Base-by-base conservation (phyloP, 116 monocot species). In the Posidonia oceanica region DNA sequence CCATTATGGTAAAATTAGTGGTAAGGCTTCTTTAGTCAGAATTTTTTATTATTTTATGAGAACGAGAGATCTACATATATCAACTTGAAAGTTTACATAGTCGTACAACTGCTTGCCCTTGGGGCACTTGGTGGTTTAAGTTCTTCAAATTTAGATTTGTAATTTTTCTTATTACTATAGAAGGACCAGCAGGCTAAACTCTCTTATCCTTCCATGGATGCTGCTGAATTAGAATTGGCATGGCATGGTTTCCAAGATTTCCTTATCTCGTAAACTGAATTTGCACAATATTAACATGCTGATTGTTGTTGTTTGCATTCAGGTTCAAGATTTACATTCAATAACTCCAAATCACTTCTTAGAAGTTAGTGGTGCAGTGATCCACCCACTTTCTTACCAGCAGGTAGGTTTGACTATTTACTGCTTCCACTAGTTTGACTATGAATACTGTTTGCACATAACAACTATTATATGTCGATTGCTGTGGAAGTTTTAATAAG, bases 261-360 rank as follows among this genome's bases (percentile, higher is more conserved):
- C 61, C 12, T 36, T 61, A 22, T 10, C 29, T 61, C 12, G 11
- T 61, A 0, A 61, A 10, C 21, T 61, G 29, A 60, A 4, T 4
- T 60, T 60, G 22, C 20, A 10, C 48, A 48, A 44, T 7, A 14
- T 29, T 61, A 61, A 58, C 23, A 29, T 36, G 11, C 1, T 36
- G 14, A 61, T 15, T 29, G 22, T 61, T 61, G 36, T 21, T 3
- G 36, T 23, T 29, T 2, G 1, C 14, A 18, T 81, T 67, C 79
- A 94, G 94, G 83, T 94, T 84, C 87, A 94, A 74, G 87, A 94
- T 85, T 82, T 94, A 79, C 94, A 94, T 76, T 87, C 87, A 22
- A 86, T 94, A 69, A 90, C 94, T 62, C 94, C 94, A 72, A 77
- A 94, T 79, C 75, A 83, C 58, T 94, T 94, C 68, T 68, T 94